Evolutionary conservation across 139 green algal species (phyloP).

Genomic region (Gonium pectorale): DNA sequence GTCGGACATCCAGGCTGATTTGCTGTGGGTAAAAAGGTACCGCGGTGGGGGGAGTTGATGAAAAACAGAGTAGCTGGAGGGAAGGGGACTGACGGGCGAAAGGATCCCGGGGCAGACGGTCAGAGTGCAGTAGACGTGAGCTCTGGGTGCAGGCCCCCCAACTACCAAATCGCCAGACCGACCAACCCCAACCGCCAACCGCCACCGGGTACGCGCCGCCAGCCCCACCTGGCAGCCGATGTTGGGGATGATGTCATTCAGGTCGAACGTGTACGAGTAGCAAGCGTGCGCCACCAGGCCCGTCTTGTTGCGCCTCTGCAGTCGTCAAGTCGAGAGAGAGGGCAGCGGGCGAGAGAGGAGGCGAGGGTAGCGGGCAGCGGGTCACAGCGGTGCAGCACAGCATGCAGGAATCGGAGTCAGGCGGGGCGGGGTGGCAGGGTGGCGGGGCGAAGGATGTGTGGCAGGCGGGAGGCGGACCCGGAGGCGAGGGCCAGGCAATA

Average conservation of each 20-base stretch:
- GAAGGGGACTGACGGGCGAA: not conserved
- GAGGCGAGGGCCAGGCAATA: not conserved
- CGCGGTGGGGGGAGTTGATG: not conserved
- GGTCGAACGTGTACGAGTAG: conserved; percentile 14
- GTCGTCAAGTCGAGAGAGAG: no score
- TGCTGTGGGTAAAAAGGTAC: not conserved
- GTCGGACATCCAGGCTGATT: conserved; percentile 4
- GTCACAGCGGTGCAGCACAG: not conserved
- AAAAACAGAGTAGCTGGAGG: not conserved
- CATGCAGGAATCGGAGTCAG: not conserved
- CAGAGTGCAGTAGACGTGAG: no score
- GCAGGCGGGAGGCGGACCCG: not conserved
- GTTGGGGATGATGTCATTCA: not conserved
- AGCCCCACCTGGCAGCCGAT: conserved; percentile 6
- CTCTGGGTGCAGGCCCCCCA: no score
- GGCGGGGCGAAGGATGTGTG: not conserved
- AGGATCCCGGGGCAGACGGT: no score
- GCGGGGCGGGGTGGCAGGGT: no score
- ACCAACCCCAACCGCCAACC: not conserved
- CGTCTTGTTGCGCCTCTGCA: conserved; percentile 8
- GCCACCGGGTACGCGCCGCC: no score
- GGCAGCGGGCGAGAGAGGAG: not conserved
- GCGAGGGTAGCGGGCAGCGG: not conserved
- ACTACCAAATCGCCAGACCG: no score
- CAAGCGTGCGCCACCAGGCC: not conserved